Base-by-base conservation (phyloP, 306 rosid species). In the Quercus aquifolioides region DNA sequence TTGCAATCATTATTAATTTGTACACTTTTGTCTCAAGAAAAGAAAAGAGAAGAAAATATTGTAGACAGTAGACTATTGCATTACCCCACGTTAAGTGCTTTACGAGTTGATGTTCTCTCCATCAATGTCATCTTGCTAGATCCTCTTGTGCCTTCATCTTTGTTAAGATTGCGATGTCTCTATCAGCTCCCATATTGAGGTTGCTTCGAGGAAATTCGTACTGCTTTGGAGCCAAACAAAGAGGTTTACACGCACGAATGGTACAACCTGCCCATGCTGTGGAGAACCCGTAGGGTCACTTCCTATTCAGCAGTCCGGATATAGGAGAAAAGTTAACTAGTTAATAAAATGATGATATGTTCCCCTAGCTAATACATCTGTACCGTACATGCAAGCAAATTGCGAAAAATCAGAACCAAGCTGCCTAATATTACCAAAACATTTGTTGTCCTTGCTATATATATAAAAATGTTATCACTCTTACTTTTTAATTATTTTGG, bases 131-230 rank as follows among this genome's bases (percentile, higher is more conserved):
- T 49, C 46, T 49, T 13, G 54, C 54, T 49, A 49, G 54, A 49
- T 12, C 17, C 54, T 49, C 17, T 49, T 10, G 54, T 49, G 3
- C 17, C 26, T 18, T 26, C 23, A 35, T 33, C 52, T 38, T 35
- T 35, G 5, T 19, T 19, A n/a, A 35, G 54, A 35, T 68, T 68
- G 21, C n/a, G 72, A 68, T 11, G n/a, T 68, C 38, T 11, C 54
- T 68, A 38, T 3, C 30, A 10, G 23, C 18, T 33, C 57, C 64
- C 73, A 25, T 6, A 31, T 51, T 10, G 43, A 49, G 77, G 84
- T 60, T 60, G 80, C 74, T 81, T 81, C 81, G 52, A 70, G 59
- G 80, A 81, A 80, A 59, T 60, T 64, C 58, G 80, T 81, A 52
- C 84, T 54, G 6, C 19, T n/a, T 15, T 58, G 71, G 21, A 75